Evolutionary conservation across 371 early-diverging fungal genomes (phyloP).

Genomic region (Saksenaea oblongispora): DNA sequence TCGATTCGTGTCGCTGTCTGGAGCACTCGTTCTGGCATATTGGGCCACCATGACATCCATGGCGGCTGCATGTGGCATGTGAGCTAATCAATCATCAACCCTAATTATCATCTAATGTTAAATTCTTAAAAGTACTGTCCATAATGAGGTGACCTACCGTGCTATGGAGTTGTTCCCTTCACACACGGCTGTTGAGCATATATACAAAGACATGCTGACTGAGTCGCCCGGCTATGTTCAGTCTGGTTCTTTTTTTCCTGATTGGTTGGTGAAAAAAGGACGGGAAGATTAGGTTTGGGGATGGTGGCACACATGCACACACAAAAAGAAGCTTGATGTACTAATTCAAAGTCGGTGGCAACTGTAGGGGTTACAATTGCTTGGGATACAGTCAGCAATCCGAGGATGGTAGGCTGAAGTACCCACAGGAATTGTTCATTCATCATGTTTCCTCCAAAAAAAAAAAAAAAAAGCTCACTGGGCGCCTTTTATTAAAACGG

Average conservation of each 20-base stretch:
- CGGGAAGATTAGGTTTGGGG: constrained; percentile 19
- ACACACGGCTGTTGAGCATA: constrained; percentile 6
- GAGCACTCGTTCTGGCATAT: background rate
- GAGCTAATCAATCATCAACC: background rate
- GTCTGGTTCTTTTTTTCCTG: constrained; percentile 86
- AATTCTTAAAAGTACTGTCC: constrained; percentile 34
- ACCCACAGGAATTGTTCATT: background rate
- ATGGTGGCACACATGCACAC: constrained; percentile 3
- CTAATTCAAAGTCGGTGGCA: background rate
- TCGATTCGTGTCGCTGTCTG: background rate
- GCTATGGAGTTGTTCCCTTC: constrained; percentile 35
- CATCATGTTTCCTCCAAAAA: no score
- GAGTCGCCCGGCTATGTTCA: constrained; percentile 60
- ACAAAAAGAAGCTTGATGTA: no score
- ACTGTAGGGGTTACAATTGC: constrained; percentile 60
- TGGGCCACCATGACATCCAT: background rate
- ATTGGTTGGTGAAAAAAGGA: constrained; percentile 64
- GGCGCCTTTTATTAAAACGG: constrained; percentile 76
- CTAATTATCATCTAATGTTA: constrained; percentile 10
- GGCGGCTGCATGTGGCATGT: background rate
- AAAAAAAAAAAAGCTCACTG: constrained; percentile 89
- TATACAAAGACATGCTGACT: constrained; percentile 40
- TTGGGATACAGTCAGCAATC: constrained; percentile 45
- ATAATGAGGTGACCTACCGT: constrained; percentile 48
- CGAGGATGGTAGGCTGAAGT: constrained; percentile 47